These are phyloP conservation scores for Davidsoniella australis DNA, from an alignment of 2,329 filamentous ascomycete species.

Conservation along the genomic window DNA sequence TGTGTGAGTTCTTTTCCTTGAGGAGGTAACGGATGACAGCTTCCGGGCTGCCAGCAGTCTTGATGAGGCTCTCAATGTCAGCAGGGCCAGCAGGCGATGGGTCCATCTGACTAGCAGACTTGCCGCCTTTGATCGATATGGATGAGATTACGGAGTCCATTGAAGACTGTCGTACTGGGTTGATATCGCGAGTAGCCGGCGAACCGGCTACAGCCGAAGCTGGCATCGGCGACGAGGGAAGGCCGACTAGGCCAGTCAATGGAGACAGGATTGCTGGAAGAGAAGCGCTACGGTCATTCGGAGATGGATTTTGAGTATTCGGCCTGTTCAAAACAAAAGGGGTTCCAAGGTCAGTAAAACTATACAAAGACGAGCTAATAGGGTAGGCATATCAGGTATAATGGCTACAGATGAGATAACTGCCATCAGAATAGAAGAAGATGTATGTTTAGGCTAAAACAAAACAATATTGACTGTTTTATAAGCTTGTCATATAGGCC, in stretches of 20 bases:
- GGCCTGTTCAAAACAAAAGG: neutral
- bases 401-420: neutral
- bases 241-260: slow-evolving; percentile 21
- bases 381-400: neutral
- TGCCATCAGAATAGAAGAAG: too few species aligned
- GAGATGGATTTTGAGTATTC: neutral
- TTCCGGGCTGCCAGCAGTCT: slow-evolving; percentile 74
- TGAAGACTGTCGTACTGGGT: slow-evolving; percentile 52
- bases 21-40: slow-evolving; percentile 75
- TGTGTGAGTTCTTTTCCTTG: slow-evolving; percentile 78
- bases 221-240: slow-evolving; percentile 14
- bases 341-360: neutral
- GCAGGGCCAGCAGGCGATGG: slow-evolving; percentile 43
- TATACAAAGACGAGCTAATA: neutral
- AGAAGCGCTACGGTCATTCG: slow-evolving; percentile 11
- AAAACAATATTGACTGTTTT: too few species aligned
- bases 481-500: too few species aligned
- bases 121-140: slow-evolving; percentile 45
- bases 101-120: slow-evolving; percentile 23
- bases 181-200: slow-evolving; percentile 21
- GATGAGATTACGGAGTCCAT: slow-evolving; percentile 87
- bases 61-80: slow-evolving; percentile 65
- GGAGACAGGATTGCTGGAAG: slow-evolving; percentile 1
- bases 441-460: too few species aligned
- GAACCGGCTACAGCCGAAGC: slow-evolving; percentile 7